phyloP scores from a whole-genome alignment of 805 yeast species.

The Pichia membranifaciens region DNA sequence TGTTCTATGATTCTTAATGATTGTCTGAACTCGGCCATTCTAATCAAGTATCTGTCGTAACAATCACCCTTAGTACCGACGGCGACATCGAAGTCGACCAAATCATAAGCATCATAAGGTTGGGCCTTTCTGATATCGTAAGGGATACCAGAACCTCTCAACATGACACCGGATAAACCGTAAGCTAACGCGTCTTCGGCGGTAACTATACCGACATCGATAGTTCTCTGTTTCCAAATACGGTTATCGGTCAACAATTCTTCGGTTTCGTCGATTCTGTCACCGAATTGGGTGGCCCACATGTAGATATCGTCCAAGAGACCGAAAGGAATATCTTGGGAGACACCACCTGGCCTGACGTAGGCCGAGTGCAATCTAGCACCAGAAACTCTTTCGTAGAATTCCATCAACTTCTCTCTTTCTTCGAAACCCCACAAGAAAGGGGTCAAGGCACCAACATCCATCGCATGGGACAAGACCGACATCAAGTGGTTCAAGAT shows the following conservation, averaged over 20 bases:
- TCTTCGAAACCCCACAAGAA: slow-evolving; percentile 94
- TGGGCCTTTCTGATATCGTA: slow-evolving; percentile 80
- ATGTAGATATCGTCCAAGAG: slow-evolving; percentile 83
- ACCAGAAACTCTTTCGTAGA: slow-evolving; percentile 85
- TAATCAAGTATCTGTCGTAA: slow-evolving; percentile 79
- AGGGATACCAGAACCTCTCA: slow-evolving; percentile 87
- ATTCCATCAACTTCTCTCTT: slow-evolving; percentile 89
- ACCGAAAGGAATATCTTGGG: slow-evolving; percentile 84
- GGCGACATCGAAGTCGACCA: slow-evolving; percentile 80
- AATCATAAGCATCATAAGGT: slow-evolving; percentile 86
- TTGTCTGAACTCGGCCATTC: slow-evolving; percentile 92
- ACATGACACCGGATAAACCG: slow-evolving; percentile 80
- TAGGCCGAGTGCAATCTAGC: slow-evolving; percentile 87
- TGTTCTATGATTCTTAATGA: slow-evolving; percentile 84
- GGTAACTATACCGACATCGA: slow-evolving; percentile 71
- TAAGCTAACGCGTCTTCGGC: slow-evolving; percentile 86
- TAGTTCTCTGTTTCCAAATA: slow-evolving; percentile 85
- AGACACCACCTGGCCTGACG: slow-evolving; percentile 87
- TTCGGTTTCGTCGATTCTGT: slow-evolving; percentile 85
- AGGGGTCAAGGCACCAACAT: slow-evolving; percentile 90
- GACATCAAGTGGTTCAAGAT: slow-evolving; percentile 82
- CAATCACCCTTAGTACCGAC: slow-evolving; percentile 88
- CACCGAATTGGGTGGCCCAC: slow-evolving; percentile 97
- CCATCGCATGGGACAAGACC: slow-evolving; percentile 84
- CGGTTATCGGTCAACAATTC: slow-evolving; percentile 86